Base-by-base conservation (phyloP, 1,139 yeast species). In the Arxiozyma telluris region DNA sequence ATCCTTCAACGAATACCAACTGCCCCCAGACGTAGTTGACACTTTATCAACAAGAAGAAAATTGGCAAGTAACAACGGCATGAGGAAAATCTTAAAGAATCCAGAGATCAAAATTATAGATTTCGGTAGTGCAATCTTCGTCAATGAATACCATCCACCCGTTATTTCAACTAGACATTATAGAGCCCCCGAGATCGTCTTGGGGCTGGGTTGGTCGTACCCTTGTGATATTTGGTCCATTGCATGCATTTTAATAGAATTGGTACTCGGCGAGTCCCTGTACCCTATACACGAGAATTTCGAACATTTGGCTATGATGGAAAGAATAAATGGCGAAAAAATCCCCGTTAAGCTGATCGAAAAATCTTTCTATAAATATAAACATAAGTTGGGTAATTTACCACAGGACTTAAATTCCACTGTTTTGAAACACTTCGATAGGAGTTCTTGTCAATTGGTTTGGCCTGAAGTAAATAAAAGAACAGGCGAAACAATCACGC, bases 141-240 rank as follows among this genome's bases (percentile, higher is more conserved):
- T 87, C 64, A 96, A 91, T 69, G 98, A 94, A 71, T 91, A 87
- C 67, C 99, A 94, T 72, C 84, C 95, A 11, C 82, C 86, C 42
- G 84, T 94, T 27, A 96, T 94, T 12, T 87, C 96, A 17, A 93
- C 98, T 1, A 77, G 99, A 54, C 98, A 94, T 71, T 94, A 94
- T 71, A 76, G 99, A 55, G 98, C 98, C 0, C 98, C 98, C 0
- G 99, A 94, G 68, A 90, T 94, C 60, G 91, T 93, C 1, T 73
- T 94, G 43, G 97, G 97, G 1, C 78, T 82, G 41, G 98, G 98
- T 43, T 94, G 98, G 93, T 82, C 89, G 3, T 84, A 78, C 60
- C 89, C 91, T 0, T 93, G 98, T 70, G 99, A 94, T 70, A 75
- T 93, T 72, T 94, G 98, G 99, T 88, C 96, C 1, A 78, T 93